Percentiles rank a stretch among this genome's conserved stretches.
These are phyloP conservation scores for Gremmenia infestans DNA, from an alignment of 2,329 filamentous ascomycete species.

Conservation along the genomic window DNA sequence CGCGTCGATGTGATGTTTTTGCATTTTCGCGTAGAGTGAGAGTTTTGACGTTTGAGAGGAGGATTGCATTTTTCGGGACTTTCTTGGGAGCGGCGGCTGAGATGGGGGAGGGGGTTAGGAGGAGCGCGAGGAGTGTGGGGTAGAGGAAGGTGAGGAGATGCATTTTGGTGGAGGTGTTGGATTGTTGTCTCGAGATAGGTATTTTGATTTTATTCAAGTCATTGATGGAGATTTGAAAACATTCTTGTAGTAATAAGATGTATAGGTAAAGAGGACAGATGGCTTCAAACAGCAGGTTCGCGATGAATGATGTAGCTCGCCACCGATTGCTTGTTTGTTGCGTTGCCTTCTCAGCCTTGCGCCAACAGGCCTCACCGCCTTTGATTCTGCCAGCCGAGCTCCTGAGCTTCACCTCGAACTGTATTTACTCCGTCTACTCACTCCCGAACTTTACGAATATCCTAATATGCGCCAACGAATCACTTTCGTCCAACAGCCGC, in stretches of 20 bases:
- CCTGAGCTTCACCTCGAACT: slow-evolving; percentile 3
- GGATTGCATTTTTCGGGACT: slow-evolving; percentile 42
- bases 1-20: slow-evolving; percentile 70
- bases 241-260: background rate
- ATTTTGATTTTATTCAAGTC: background rate
- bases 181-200: background rate
- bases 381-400: slow-evolving; percentile 10
- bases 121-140: slow-evolving; percentile 20
- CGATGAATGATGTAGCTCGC: slow-evolving; percentile 1
- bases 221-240: background rate
- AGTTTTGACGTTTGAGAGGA: slow-evolving; percentile 64
- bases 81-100: slow-evolving; percentile 2
- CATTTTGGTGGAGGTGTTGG: slow-evolving; percentile 14
- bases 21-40: slow-evolving; percentile 69
- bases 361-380: background rate
- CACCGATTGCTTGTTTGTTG: background rate
- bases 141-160: slow-evolving; percentile 20
- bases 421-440: background rate
- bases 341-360: slow-evolving; percentile 6
- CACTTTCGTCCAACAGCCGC: slow-evolving; percentile 69
- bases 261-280: slow-evolving; percentile 18
- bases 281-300: background rate
- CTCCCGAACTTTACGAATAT: background rate
- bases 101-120: slow-evolving; percentile 28
- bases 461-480: slow-evolving; percentile 67